Evolutionary conservation across 192 early-diverging fungal species (phyloP).

Genomic region (Mortierella antarctica): DNA sequence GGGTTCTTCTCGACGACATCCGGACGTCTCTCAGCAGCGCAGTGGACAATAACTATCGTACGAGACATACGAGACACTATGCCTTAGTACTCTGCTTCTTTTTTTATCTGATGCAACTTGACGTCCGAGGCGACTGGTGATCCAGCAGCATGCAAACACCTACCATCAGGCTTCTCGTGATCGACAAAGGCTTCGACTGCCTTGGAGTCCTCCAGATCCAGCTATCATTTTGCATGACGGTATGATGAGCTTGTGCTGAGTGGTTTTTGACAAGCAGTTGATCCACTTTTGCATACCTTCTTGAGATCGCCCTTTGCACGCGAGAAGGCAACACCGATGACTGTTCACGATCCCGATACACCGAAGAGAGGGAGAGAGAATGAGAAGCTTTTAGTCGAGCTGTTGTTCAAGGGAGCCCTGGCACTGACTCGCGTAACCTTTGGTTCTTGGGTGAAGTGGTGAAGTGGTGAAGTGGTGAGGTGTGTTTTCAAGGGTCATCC

Average conservation of each 20-base stretch:
- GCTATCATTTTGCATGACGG: constrained; percentile 29
- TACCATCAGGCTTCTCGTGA: constrained; percentile 66
- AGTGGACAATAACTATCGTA: constrained; percentile 75
- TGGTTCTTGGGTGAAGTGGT: background rate
- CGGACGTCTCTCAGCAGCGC: constrained; percentile 88
- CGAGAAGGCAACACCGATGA: constrained; percentile 78
- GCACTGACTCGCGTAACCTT: too few species aligned
- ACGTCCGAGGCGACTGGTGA: background rate
- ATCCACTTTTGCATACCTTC: constrained; percentile 54
- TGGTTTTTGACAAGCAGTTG: too few species aligned
- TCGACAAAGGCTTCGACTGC: constrained; percentile 66
- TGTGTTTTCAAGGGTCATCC: background rate
- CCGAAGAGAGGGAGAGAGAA: background rate
- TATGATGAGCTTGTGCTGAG: too few species aligned
- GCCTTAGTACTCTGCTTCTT: background rate
- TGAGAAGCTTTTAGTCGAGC: background rate
- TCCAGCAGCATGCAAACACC: background rate
- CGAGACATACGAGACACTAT: background rate
- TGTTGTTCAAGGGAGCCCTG: too few species aligned
- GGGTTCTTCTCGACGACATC: constrained; percentile 80
- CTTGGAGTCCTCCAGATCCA: constrained; percentile 72
- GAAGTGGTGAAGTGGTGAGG: background rate
- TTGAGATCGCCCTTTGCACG: constrained; percentile 64
- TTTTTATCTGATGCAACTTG: background rate
- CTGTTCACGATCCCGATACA: constrained; percentile 33